These are phyloP conservation scores for Erysimum cheiranthoides DNA, from an alignment of 345 rosid species.

Conservation along the genomic window DNA sequence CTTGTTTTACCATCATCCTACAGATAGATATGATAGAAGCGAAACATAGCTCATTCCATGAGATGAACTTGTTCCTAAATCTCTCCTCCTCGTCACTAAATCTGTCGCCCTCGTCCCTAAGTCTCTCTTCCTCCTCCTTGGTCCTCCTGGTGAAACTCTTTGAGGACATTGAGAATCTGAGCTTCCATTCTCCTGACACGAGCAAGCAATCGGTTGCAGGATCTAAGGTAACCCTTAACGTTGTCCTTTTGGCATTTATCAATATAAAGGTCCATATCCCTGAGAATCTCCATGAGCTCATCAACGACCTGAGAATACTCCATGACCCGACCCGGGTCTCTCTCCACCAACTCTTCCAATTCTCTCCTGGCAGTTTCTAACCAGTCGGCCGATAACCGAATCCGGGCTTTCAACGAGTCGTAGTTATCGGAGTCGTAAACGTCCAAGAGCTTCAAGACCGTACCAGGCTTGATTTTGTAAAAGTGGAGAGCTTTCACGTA, in stretches of 20 bases:
- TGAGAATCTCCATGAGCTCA: conserved; percentile 42
- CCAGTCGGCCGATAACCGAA: conserved; percentile 39
- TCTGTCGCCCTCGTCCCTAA: no score
- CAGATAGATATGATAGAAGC: no score
- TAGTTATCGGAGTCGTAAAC: conserved; percentile 28
- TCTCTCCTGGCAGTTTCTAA: conserved; percentile 39
- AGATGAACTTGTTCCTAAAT: no score
- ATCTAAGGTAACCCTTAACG: conserved; percentile 38
- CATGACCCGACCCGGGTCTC: conserved; percentile 45
- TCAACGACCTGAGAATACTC: conserved; percentile 43
- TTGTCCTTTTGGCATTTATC: conserved; percentile 41
- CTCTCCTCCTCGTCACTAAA: no score
- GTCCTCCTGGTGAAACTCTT: conserved; percentile 34
- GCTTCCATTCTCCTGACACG: conserved; percentile 48
- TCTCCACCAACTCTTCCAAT: conserved; percentile 26
- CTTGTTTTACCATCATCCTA: no score
- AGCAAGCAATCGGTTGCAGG: conserved; percentile 47
- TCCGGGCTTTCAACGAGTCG: conserved; percentile 42
- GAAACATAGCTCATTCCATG: no score
- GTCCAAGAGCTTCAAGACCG: conserved; percentile 30
- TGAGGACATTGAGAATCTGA: conserved; percentile 38
- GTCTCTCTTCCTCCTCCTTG: not conserved
- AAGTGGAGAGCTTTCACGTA: conserved; percentile 36
- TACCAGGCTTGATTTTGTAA: conserved; percentile 34
- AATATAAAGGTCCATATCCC: conserved; percentile 42